phyloP scores from a whole-genome alignment of 139 green algal species.

The Chlamydomonas sp. region DNA sequence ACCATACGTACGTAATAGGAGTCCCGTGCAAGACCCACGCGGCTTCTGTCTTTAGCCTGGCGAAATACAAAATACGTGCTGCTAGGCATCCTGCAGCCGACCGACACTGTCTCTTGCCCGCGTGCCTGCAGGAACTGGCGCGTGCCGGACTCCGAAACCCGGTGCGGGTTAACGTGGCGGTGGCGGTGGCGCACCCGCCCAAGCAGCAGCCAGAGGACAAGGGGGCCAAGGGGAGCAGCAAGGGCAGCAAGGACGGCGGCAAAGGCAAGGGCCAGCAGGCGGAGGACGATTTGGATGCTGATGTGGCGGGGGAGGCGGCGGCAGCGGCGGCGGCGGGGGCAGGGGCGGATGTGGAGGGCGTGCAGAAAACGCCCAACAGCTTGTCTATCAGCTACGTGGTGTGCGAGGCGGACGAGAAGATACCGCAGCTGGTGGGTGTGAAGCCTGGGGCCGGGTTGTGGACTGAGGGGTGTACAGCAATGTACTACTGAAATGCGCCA shows the following conservation, averaged over 20 bases:
- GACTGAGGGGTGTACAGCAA: too few relatives aligned
- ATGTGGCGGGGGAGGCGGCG: not conserved
- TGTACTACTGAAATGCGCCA: too few relatives aligned
- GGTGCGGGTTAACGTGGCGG: slow-evolving; percentile 77
- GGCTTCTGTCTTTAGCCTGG: too few relatives aligned
- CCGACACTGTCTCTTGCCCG: too few relatives aligned
- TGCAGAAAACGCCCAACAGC: slow-evolving; percentile 75
- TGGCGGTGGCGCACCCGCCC: slow-evolving; percentile 34
- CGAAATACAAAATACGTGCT: too few relatives aligned
- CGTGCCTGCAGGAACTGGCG: slow-evolving; percentile 72
- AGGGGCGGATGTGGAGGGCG: not conserved
- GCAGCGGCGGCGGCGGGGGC: not conserved
- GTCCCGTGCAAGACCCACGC: too few relatives aligned
- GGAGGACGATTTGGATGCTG: slow-evolving; percentile 16
- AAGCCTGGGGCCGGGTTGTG: not conserved
- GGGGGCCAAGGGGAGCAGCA: not conserved
- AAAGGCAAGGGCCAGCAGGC: not conserved
- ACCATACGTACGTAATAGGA: too few relatives aligned
- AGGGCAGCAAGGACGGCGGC: not conserved
- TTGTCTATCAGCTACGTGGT: slow-evolving; percentile 78
- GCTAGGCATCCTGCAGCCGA: too few relatives aligned
- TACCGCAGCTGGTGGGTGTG: slow-evolving; percentile 71
- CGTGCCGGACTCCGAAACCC: slow-evolving; percentile 94
- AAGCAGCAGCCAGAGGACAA: slow-evolving; percentile 3
- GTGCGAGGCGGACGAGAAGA: slow-evolving; percentile 74